These are phyloP conservation scores for Oenanthe sinensis DNA, from an alignment of 129 eudicot species.

Conservation along the genomic window DNA sequence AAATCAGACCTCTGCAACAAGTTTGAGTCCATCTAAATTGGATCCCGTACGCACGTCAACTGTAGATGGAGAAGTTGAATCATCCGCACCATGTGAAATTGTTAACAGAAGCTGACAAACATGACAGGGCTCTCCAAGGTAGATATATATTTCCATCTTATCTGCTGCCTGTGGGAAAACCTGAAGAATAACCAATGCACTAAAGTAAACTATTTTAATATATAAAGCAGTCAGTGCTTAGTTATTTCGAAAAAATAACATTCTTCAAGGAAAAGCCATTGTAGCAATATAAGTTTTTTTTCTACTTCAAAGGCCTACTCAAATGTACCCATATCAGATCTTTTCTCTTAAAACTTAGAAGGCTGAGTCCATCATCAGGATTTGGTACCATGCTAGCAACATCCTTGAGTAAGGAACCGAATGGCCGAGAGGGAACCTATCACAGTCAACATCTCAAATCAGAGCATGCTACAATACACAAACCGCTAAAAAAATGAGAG, in stretches of 20 bases:
- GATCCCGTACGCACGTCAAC: slow-evolving; percentile 95
- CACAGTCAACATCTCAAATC: slow-evolving; percentile 13
- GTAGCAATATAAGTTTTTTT: slow-evolving; percentile 12
- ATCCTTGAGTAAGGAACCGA: slow-evolving; percentile 79
- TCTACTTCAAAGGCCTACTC: slow-evolving; percentile 10
- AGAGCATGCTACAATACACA: slow-evolving; percentile 16
- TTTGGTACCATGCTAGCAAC: slow-evolving; percentile 63
- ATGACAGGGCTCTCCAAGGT: slow-evolving; percentile 95
- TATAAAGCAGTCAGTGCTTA: neutral
- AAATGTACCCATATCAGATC: slow-evolving; percentile 71
- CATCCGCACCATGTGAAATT: slow-evolving; percentile 88
- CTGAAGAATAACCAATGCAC: slow-evolving; percentile 23
- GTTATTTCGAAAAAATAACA: neutral
- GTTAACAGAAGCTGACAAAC: slow-evolving; percentile 93
- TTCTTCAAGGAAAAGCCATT: neutral
- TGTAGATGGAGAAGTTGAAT: slow-evolving; percentile 86
- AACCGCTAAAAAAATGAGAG: neutral
- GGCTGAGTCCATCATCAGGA: slow-evolving; percentile 72
- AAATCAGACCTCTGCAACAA: slow-evolving; percentile 77
- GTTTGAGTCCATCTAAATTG: slow-evolving; percentile 82
- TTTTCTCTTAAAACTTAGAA: slow-evolving; percentile 75
- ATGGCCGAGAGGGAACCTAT: slow-evolving; percentile 84
- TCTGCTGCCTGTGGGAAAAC: slow-evolving; percentile 81
- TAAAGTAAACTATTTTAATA: neutral
- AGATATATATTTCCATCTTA: slow-evolving; percentile 83